These are phyloP conservation scores for Zygosaccharomyces siamensis DNA, from an alignment of 805 yeast species.

Conservation along the genomic window DNA sequence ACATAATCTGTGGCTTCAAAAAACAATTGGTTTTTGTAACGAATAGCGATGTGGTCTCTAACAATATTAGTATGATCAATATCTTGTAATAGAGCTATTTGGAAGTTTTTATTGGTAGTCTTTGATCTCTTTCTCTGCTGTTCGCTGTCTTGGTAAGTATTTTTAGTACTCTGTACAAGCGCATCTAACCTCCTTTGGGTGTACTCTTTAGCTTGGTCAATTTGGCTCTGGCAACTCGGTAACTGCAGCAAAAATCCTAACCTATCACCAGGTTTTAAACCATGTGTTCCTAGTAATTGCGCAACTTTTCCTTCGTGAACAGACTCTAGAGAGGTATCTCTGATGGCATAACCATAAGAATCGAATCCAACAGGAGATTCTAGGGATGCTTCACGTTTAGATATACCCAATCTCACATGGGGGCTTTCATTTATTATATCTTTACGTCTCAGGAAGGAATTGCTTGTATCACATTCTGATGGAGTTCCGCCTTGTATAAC, in stretches of 20 bases:
- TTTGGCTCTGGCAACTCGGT: constrained; percentile 51
- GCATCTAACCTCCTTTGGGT: constrained; percentile 32
- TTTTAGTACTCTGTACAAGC: constrained; percentile 10
- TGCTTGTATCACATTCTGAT: constrained; percentile 32
- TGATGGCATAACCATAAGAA: constrained; percentile 85
- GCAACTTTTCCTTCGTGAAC: constrained; percentile 46
- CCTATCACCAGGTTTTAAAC: constrained; percentile 67
- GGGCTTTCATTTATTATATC: constrained; percentile 31
- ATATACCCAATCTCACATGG: constrained; percentile 80
- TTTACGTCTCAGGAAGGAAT: constrained; percentile 15
- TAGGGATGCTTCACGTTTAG: constrained; percentile 77
- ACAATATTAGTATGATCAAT: constrained; percentile 42
- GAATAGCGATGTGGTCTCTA: constrained; percentile 84
- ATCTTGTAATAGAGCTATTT: constrained; percentile 28
- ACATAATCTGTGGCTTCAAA: constrained; percentile 74
- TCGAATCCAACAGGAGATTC: constrained; percentile 97
- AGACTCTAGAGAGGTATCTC: constrained; percentile 72
- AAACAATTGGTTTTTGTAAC: constrained; percentile 68
- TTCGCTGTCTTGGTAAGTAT: constrained; percentile 3
- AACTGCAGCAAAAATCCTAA: constrained; percentile 72
- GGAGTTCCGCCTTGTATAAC: constrained; percentile 38
- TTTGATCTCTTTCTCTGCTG: constrained; percentile 13
- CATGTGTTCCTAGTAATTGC: constrained; percentile 43
- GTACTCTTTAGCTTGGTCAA: constrained; percentile 38
- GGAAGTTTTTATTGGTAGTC: constrained; percentile 25